Percentiles rank a stretch among this genome's conserved stretches.
These are phyloP conservation scores for Pythium pectinolyticum DNA, from an alignment of 352 stramenopile genomes.

Conservation along the genomic window DNA sequence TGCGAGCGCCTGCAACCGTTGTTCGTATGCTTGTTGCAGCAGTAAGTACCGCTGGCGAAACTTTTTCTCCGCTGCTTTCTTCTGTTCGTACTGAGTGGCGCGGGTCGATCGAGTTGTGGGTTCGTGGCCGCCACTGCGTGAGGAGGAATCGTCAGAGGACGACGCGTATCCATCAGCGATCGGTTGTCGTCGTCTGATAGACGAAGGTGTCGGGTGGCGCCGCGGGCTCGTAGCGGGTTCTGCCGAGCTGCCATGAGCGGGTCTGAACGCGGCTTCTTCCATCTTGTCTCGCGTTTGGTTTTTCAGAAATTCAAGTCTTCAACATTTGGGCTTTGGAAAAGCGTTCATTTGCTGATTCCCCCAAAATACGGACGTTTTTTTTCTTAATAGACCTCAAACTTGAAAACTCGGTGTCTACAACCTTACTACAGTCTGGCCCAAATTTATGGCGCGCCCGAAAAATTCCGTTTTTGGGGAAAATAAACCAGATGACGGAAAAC, in stretches of 20 bases:
- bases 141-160: slow-evolving; percentile 1
- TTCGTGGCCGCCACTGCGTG: not conserved
- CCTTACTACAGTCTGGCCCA: no score
- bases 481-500: no score
- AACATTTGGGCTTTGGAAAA: slow-evolving; percentile 3
- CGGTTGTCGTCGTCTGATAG: not conserved
- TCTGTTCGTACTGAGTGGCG: slow-evolving; percentile 37
- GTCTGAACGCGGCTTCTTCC: not conserved
- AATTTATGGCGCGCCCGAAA: no score
- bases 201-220: not conserved
- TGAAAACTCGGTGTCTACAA: no score
- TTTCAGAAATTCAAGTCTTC: slow-evolving; percentile 6
- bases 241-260: not conserved
- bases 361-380: no score
- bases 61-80: slow-evolving; percentile 65
- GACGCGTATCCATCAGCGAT: not conserved
- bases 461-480: no score
- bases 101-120: not conserved
- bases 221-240: not conserved
- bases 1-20: slow-evolving; percentile 58
- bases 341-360: no score
- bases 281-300: not conserved
- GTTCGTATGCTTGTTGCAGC: slow-evolving; percentile 75
- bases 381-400: no score
- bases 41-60: slow-evolving; percentile 66